A percentile compares a stretch with the other conserved stretches of the same genome.
Evolutionary conservation across 2,329 filamentous ascomycete genomes (phyloP).

Genomic region (Aaosphaeria pasadenensis): DNA sequence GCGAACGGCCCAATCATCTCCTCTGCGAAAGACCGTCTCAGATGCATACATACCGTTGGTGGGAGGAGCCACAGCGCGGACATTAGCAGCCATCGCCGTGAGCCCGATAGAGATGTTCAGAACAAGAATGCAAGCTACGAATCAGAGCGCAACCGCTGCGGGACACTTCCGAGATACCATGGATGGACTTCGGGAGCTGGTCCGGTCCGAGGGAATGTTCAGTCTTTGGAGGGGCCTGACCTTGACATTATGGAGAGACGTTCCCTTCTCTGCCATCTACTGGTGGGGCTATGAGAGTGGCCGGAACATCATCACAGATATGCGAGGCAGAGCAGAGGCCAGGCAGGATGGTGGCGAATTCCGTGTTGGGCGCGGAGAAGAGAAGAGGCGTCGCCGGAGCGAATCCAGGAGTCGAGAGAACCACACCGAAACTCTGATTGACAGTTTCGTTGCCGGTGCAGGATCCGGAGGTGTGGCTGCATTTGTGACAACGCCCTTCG

Average conservation of each 20-base stretch:
- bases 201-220: slow-evolving; percentile 69
- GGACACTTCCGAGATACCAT: slow-evolving; percentile 79
- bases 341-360: slow-evolving; percentile 29
- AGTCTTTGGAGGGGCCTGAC: slow-evolving; percentile 89
- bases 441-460: slow-evolving; percentile 86
- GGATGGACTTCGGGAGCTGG: slow-evolving; percentile 74
- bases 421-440: slow-evolving; percentile 73
- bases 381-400: slow-evolving; percentile 25
- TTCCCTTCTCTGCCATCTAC: slow-evolving; percentile 94
- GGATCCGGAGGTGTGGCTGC: slow-evolving; percentile 80
- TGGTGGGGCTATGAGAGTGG: slow-evolving; percentile 97
- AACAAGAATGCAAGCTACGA: slow-evolving; percentile 83
- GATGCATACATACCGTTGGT: slow-evolving; percentile 76
- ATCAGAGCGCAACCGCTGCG: slow-evolving; percentile 41
- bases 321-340: slow-evolving; percentile 53
- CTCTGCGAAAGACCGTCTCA: slow-evolving; percentile 54
- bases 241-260: slow-evolving; percentile 92
- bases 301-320: slow-evolving; percentile 66
- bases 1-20: slow-evolving; percentile 69
- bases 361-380: slow-evolving; percentile 29
- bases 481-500: slow-evolving; percentile 88
- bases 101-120: slow-evolving; percentile 92
- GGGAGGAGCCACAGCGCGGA: slow-evolving; percentile 74
- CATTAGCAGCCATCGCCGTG: slow-evolving; percentile 78
- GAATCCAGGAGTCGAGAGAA: slow-evolving; percentile 65